Percentiles rank a stretch among this genome's conserved stretches.
Evolutionary conservation across 257 asterid genomes (phyloP).

Genomic region (Verbena officinalis): DNA sequence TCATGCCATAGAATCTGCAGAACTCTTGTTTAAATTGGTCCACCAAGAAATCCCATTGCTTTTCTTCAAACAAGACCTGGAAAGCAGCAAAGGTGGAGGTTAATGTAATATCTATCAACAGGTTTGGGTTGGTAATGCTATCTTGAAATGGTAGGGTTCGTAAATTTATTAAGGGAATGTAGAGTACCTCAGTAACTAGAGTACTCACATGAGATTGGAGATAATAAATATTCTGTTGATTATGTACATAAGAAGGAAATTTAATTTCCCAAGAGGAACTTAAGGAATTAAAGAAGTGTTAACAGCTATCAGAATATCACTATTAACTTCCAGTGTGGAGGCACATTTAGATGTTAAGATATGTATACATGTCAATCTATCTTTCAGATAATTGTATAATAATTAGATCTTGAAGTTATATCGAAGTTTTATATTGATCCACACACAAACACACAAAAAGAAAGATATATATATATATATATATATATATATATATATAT

Average conservation of each 20-base stretch:
- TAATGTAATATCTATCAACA: neutral
- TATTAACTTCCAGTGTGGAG: neutral
- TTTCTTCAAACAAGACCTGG: slow-evolving; percentile 86
- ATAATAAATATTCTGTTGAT: slow-evolving; percentile 3
- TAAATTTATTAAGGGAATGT: neutral
- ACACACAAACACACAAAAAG: neutral
- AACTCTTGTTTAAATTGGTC: slow-evolving; percentile 98
- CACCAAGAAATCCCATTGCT: slow-evolving; percentile 87
- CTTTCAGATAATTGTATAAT: neutral
- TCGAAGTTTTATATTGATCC: neutral
- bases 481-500: too few species aligned
- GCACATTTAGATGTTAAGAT: neutral
- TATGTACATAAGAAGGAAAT: slow-evolving; percentile 2
- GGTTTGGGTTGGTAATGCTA: neutral
- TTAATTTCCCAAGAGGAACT: neutral
- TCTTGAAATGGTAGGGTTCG: slow-evolving; percentile 1
- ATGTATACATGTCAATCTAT: neutral
- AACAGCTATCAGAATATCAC: neutral
- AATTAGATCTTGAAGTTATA: neutral
- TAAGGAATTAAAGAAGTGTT: neutral
- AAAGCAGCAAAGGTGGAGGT: slow-evolving; percentile 22
- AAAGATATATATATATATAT: too few species aligned
- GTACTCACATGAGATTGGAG: slow-evolving; percentile 14
- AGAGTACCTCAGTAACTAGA: slow-evolving; percentile 13
- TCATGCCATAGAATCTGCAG: slow-evolving; percentile 96